Evolutionary conservation across 1,139 yeast genomes (phyloP).

Genomic region (Pichia sorboxylosa): DNA sequence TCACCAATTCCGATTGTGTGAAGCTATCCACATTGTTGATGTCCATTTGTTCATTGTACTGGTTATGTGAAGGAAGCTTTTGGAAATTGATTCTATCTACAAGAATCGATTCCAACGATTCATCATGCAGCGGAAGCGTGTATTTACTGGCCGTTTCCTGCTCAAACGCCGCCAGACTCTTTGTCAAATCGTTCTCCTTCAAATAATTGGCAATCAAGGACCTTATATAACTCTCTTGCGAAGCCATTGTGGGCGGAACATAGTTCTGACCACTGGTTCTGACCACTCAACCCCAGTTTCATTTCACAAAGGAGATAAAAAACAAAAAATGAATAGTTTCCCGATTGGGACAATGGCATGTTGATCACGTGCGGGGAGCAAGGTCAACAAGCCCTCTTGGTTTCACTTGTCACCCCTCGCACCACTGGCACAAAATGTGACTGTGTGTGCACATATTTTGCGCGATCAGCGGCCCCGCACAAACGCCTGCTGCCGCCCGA

Average conservation of each 20-base stretch:
- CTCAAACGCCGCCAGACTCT: conserved; percentile 39
- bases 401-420: background rate
- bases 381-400: too few relatives aligned
- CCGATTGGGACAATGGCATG: background rate
- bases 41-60: conserved; percentile 3
- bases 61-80: conserved; percentile 13
- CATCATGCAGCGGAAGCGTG: conserved; percentile 21
- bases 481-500: too few relatives aligned
- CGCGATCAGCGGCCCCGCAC: too few relatives aligned
- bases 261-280: background rate
- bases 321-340: background rate
- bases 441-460: too few relatives aligned
- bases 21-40: conserved; percentile 12
- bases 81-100: conserved; percentile 35
- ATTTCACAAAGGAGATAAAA: background rate
- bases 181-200: conserved; percentile 31
- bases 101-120: conserved; percentile 39
- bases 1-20: conserved; percentile 14
- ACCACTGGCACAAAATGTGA: background rate
- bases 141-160: conserved; percentile 19
- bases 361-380: background rate
- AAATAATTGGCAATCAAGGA: conserved; percentile 47
- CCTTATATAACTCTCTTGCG: background rate
- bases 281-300: too few relatives aligned
- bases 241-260: background rate